Base-by-base conservation (phyloP, 345 rosid genomes). In the Eutrema japonicum region DNA sequence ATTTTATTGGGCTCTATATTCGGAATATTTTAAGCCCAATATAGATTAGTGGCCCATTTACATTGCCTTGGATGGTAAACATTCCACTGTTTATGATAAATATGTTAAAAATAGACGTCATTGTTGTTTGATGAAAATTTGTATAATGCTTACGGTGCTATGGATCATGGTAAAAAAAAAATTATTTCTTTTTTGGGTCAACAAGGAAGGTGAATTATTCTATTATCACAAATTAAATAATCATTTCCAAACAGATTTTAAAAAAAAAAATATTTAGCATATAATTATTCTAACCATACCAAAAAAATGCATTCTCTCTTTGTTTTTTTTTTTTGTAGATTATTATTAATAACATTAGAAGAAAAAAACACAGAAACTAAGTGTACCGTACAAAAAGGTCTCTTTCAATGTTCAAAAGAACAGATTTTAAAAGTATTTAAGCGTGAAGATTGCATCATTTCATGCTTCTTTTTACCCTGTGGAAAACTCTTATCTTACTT, bases 301-400 rank as follows among this genome's bases (percentile, higher is more conserved):
- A 41, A 11, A 43, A 37, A 43, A 45, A n/a, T 5, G 51, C 51
- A 14, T 47, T 3, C 10, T 14, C 42, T 48, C 40, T 71, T 26
- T 46, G 4, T 32, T 32, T 49, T 27, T 12, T 27, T 12, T 18
- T 72, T 32, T 9, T 59, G 53, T 54, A 51, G 43, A 51, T 75
- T 51, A 67, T 75, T 51, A 67, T 60, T 29, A 59, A 66, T 67
- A 67, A 57, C 66, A 65, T 66, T n/a, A 27, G 11, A 42, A 13
- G 9, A 29, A 33, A 33, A 32, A 68, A 58, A 52, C 61, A 74
- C n/a, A 33, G 3, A 66, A 40, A 60, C 67, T 46, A 53, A 40
- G 7, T 74, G 73, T 67, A 59, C 54, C 14, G 40, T 75, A 75
- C 73, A 73, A 68, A 66, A 51, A 51, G 68, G 69, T 68, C 14